Percentiles rank a stretch among this genome's conserved stretches.
These are phyloP conservation scores for Prunus salicina DNA, from an alignment of 306 rosid species.

Conservation along the genomic window DNA sequence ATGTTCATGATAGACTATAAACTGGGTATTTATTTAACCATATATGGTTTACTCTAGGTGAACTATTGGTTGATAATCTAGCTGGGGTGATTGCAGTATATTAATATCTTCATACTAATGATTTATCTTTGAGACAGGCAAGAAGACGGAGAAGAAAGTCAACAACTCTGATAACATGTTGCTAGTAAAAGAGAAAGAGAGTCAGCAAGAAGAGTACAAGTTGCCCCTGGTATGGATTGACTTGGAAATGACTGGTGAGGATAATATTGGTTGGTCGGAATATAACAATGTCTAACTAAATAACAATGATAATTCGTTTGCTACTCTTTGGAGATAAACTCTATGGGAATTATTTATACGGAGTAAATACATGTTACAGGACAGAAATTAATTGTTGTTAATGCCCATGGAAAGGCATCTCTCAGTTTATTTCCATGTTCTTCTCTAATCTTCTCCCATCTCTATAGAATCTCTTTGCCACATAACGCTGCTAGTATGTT, in stretches of 20 bases:
- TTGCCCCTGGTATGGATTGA: conserved; percentile 96
- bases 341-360: not conserved
- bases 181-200: conserved; percentile 29
- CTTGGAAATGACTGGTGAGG: conserved; percentile 96
- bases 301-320: not conserved
- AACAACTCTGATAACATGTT: conserved; percentile 21
- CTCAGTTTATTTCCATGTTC: not conserved
- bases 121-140: conserved; percentile 48
- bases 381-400: not conserved
- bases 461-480: not conserved
- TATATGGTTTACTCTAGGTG: not conserved
- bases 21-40: not conserved
- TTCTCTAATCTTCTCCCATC: not conserved
- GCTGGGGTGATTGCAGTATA: conserved; percentile 8
- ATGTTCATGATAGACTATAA: not conserved
- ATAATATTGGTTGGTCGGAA: conserved; percentile 7
- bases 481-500: not conserved
- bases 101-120: not conserved
- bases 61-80: not conserved
- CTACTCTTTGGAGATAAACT: not conserved
- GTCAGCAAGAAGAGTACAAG: conserved; percentile 41
- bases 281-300: not conserved
- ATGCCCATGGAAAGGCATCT: not conserved
- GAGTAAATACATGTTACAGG: not conserved
- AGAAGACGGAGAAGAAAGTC: conserved; percentile 30